phyloP scores from a whole-genome alignment of 2,329 filamentous ascomycete species.

The Dactylellina haptotyla region DNA sequence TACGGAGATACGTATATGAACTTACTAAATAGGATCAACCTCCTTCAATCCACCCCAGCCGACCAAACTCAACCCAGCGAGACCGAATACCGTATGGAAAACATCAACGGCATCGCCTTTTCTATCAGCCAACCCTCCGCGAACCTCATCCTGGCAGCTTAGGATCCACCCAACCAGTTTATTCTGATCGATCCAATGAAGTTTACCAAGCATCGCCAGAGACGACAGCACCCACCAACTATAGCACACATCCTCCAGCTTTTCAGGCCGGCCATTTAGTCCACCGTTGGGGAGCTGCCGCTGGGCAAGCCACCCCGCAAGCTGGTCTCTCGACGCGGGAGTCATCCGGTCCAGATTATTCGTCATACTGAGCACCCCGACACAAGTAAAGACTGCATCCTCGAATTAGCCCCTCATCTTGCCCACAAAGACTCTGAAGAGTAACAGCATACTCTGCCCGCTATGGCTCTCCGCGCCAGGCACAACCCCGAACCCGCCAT shows the following conservation, averaged over 20 bases:
- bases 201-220: slow-evolving; percentile 83
- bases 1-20: slow-evolving; percentile 26
- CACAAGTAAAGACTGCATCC: slow-evolving; percentile 78
- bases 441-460: slow-evolving; percentile 71
- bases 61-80: slow-evolving; percentile 87
- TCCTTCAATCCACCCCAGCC: slow-evolving; percentile 78
- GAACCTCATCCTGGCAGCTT: slow-evolving; percentile 83
- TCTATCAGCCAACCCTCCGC: slow-evolving; percentile 86
- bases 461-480: slow-evolving; percentile 94
- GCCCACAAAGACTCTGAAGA: neutral
- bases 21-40: slow-evolving; percentile 87
- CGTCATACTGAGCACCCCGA: slow-evolving; percentile 86
- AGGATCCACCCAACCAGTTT: slow-evolving; percentile 85
- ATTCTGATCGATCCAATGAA: slow-evolving; percentile 91
- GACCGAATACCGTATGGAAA: slow-evolving; percentile 90
- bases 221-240: slow-evolving; percentile 98
- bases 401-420: neutral
- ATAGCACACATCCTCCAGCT: slow-evolving; percentile 96
- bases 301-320: slow-evolving; percentile 92
- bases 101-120: slow-evolving; percentile 97
- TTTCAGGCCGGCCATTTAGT: slow-evolving; percentile 92
- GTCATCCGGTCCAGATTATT: slow-evolving; percentile 83
- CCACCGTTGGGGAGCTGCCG: slow-evolving; percentile 87
- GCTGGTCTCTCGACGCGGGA: slow-evolving; percentile 69
- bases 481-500: slow-evolving; percentile 89